phyloP scores from a whole-genome alignment of 169 alveolate species.

The Plasmodium fragile region DNA sequence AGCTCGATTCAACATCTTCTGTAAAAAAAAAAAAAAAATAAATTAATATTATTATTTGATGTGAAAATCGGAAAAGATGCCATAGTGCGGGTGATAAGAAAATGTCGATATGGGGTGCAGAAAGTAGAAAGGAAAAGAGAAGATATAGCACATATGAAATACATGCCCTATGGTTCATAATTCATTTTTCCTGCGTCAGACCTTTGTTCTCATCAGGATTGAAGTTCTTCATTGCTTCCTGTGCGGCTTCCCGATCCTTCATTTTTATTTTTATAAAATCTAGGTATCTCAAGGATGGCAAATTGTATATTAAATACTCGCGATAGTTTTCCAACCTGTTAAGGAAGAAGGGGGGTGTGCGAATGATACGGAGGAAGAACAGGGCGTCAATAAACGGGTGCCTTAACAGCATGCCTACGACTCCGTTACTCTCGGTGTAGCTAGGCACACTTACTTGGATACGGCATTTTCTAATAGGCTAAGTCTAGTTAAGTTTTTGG shows the following conservation, averaged over 20 bases:
- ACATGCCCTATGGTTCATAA: background rate
- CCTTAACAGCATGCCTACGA: background rate
- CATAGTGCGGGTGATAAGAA: background rate
- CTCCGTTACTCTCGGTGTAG: background rate
- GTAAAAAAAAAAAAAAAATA: constrained; percentile 18
- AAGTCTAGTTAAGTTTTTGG: constrained; percentile 68
- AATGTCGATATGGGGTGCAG: background rate
- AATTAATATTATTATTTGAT: background rate
- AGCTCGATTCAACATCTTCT: constrained; percentile 19
- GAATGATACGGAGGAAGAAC: background rate
- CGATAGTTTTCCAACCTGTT: constrained; percentile 82
- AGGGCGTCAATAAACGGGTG: background rate
- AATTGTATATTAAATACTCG: constrained; percentile 78
- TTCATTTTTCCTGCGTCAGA: constrained; percentile 7
- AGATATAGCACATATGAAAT: background rate
- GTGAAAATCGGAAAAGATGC: background rate
- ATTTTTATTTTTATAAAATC: constrained; percentile 82
- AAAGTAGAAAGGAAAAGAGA: background rate
- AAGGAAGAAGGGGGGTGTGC: background rate
- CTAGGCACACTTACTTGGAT: constrained; percentile 17
- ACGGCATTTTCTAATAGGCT: constrained; percentile 70
- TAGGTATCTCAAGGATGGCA: constrained; percentile 84
- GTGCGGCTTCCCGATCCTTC: constrained; percentile 83
- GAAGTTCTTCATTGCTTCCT: constrained; percentile 47
- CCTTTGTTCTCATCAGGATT: constrained; percentile 6